These are phyloP conservation scores for Hippophae rhamnoides DNA, from an alignment of 306 rosid genomes.

Conservation along the genomic window DNA sequence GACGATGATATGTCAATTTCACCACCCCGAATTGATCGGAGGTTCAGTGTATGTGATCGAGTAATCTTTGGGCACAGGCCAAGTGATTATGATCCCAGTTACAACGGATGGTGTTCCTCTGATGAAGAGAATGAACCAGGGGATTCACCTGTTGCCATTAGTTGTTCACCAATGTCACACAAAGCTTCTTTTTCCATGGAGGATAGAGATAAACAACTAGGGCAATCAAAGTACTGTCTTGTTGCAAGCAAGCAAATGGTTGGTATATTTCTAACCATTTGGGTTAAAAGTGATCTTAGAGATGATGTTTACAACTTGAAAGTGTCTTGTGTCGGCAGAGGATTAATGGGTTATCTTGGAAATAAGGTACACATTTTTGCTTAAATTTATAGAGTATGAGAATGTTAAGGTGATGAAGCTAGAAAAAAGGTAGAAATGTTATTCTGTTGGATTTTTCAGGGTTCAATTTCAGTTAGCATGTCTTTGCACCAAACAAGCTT, in stretches of 20 bases:
- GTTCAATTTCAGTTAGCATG: slow-evolving; percentile 96
- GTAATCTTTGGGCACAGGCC: slow-evolving; percentile 59
- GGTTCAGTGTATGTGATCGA: slow-evolving; percentile 76
- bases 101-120: slow-evolving; percentile 71
- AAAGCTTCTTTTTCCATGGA: slow-evolving; percentile 56
- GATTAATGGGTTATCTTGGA: slow-evolving; percentile 98
- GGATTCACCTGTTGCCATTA: slow-evolving; percentile 54
- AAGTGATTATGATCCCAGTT: slow-evolving; percentile 72
- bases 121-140: slow-evolving; percentile 72
- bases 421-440: slow-evolving; percentile 9
- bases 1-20: slow-evolving; percentile 62
- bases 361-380: slow-evolving; percentile 55
- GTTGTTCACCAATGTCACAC: slow-evolving; percentile 54
- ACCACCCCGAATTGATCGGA: slow-evolving; percentile 67
- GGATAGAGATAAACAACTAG: slow-evolving; percentile 63
- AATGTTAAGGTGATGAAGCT: slow-evolving; percentile 2
- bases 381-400: slow-evolving; percentile 8
- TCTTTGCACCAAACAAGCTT: slow-evolving; percentile 92
- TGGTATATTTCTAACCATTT: slow-evolving; percentile 77
- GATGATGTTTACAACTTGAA: slow-evolving; percentile 70
- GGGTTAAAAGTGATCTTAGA: slow-evolving; percentile 79
- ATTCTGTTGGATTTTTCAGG: slow-evolving; percentile 55
- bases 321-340: slow-evolving; percentile 96
- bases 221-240: slow-evolving; percentile 72
- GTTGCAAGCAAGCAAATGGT: slow-evolving; percentile 99